Percentiles rank a stretch among this genome's conserved stretches.
phyloP scores from a whole-genome alignment of 2,329 filamentous ascomycete species.

The Nemania diffusa region DNA sequence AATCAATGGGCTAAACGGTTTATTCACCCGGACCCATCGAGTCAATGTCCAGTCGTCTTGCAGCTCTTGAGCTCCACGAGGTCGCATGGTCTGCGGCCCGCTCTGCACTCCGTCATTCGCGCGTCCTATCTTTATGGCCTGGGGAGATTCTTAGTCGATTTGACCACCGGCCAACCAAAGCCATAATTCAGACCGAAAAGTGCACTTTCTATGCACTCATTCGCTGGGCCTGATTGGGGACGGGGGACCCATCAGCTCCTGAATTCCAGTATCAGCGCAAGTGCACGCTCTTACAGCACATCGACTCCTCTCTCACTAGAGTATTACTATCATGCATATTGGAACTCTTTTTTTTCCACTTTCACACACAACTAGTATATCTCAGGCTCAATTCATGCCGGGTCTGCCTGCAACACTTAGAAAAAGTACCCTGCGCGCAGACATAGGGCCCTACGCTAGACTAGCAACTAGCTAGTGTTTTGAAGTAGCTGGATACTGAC shows the following conservation, averaged over 20 bases:
- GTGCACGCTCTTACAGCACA: constrained; percentile 33
- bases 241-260: constrained; percentile 21
- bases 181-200: constrained; percentile 44
- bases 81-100: constrained; percentile 36
- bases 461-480: constrained; percentile 31
- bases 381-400: constrained; percentile 16
- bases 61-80: constrained; percentile 29
- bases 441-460: constrained; percentile 21
- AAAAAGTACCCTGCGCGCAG: constrained; percentile 26
- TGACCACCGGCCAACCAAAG: constrained; percentile 36
- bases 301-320: constrained; percentile 15
- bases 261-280: constrained; percentile 28
- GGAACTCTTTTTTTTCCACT: constrained; percentile 15
- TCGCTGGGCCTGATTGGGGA: constrained; percentile 29
- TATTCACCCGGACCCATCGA: constrained; percentile 20
- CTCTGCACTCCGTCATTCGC: constrained; percentile 33
- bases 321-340: constrained; percentile 12
- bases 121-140: constrained; percentile 31
- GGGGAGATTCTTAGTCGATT: constrained; percentile 17
- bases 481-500: constrained; percentile 38
- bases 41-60: constrained; percentile 32
- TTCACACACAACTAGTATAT: constrained; percentile 21
- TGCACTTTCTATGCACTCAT: constrained; percentile 28
- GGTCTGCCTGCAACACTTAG: constrained; percentile 17
- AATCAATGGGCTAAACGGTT: constrained; percentile 37